A percentile compares a stretch with the other conserved stretches of the same genome.
phyloP scores from a whole-genome alignment of 371 early-diverging fungal species.

The Mucor piriformis region DNA sequence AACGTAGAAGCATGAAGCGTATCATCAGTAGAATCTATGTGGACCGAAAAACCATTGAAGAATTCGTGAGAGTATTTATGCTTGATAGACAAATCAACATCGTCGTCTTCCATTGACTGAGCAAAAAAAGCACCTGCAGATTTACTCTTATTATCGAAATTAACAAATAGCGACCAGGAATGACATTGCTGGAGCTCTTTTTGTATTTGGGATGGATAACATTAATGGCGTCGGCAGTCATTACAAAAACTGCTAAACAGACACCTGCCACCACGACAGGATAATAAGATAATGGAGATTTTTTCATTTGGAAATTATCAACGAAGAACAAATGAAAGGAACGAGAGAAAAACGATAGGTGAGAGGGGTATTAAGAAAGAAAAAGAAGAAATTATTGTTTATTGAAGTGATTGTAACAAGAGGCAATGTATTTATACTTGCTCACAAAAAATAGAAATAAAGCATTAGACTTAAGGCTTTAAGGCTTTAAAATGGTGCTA shows the following conservation, averaged over 20 bases:
- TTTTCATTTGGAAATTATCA: constrained; percentile 18
- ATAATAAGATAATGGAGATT: constrained; percentile 21
- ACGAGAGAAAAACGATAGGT: neutral
- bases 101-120: constrained; percentile 24
- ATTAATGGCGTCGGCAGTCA: constrained; percentile 24
- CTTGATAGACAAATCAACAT: constrained; percentile 27
- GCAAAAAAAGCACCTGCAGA: neutral
- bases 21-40: constrained; percentile 23
- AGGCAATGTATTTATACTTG: neutral
- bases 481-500: no score
- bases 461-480: neutral
- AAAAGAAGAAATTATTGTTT: neutral
- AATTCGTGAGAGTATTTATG: constrained; percentile 33
- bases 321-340: neutral
- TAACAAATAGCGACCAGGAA: constrained; percentile 43
- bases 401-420: neutral
- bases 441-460: neutral
- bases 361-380: neutral
- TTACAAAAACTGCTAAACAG: constrained; percentile 28
- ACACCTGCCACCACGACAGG: constrained; percentile 34
- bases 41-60: constrained; percentile 39
- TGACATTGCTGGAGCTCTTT: neutral
- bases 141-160: constrained; percentile 19
- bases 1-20: constrained; percentile 14
- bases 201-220: constrained; percentile 31